A percentile compares a stretch with the other conserved stretches of the same genome.
These are phyloP conservation scores for Boletus huronensis DNA, from an alignment of 768 basidiomycete species.

Conservation along the genomic window DNA sequence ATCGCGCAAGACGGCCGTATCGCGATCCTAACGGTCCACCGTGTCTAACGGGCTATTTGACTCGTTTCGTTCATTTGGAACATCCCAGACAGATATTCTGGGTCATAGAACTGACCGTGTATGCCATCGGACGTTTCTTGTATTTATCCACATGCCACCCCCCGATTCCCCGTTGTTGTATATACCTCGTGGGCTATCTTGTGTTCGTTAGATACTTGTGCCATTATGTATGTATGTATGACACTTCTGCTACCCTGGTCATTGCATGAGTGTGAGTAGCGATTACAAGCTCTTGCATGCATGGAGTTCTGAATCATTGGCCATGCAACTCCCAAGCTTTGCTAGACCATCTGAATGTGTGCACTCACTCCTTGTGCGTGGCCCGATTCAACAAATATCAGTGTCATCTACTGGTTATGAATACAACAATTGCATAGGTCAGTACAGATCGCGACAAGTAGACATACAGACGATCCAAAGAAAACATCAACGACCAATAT, in stretches of 20 bases:
- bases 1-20: slow-evolving; percentile 79
- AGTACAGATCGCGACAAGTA: slow-evolving; percentile 10
- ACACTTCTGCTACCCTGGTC: neutral
- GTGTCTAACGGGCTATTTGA: slow-evolving; percentile 32
- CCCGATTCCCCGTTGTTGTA: slow-evolving; percentile 2
- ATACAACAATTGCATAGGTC: slow-evolving; percentile 18
- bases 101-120: slow-evolving; percentile 5
- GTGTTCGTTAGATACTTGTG: neutral
- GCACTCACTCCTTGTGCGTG: too few species aligned
- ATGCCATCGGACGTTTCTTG: slow-evolving; percentile 11
- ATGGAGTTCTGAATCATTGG: neutral
- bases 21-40: slow-evolving; percentile 69
- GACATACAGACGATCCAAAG: slow-evolving; percentile 3
- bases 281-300: neutral
- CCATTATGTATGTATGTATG: slow-evolving; percentile 4
- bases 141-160: slow-evolving; percentile 1
- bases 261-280: neutral
- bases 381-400: neutral
- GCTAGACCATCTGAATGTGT: neutral
- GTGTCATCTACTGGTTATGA: slow-evolving; percentile 7
- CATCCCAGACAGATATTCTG: neutral
- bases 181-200: slow-evolving; percentile 8
- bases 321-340: neutral
- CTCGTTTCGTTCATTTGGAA: neutral
- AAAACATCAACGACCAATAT: neutral